phyloP scores from a whole-genome alignment of 2,329 filamentous ascomycete species.

The Cladosporium sp. region DNA sequence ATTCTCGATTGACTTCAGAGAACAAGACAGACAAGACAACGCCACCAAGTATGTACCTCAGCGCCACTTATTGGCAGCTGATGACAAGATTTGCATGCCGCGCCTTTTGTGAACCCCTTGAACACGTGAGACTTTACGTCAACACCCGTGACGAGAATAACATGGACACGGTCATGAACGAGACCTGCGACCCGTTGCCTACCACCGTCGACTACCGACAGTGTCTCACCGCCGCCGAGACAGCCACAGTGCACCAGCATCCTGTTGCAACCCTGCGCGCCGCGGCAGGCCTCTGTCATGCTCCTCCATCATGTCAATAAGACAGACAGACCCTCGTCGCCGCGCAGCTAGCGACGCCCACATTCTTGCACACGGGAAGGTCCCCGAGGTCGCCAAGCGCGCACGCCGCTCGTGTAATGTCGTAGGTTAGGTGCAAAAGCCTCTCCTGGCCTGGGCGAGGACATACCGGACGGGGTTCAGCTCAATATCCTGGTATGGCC shows the following conservation, averaged over 20 bases:
- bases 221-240: conserved; percentile 1
- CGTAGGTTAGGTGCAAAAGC: conserved; percentile 1
- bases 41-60: not conserved
- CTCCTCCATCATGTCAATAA: not conserved
- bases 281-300: not conserved
- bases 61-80: not conserved
- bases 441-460: conserved; percentile 4
- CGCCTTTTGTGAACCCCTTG: not conserved
- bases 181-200: not conserved
- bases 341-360: not conserved
- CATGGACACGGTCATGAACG: not conserved
- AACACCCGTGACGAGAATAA: not conserved
- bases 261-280: not conserved
- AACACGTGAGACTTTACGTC: not conserved
- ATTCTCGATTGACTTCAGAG: not conserved
- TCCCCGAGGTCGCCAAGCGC: conserved; percentile 8
- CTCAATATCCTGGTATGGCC: not conserved
- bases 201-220: not conserved
- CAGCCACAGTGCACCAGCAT: conserved; percentile 8
- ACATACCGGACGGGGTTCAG: not conserved
- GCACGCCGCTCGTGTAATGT: not conserved
- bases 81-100: not conserved
- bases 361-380: not conserved
- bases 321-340: not conserved
- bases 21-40: conserved; percentile 8